Evolutionary conservation across 73 alveolate species (phyloP).

Genomic region (Paramecium sonneborni): DNA sequence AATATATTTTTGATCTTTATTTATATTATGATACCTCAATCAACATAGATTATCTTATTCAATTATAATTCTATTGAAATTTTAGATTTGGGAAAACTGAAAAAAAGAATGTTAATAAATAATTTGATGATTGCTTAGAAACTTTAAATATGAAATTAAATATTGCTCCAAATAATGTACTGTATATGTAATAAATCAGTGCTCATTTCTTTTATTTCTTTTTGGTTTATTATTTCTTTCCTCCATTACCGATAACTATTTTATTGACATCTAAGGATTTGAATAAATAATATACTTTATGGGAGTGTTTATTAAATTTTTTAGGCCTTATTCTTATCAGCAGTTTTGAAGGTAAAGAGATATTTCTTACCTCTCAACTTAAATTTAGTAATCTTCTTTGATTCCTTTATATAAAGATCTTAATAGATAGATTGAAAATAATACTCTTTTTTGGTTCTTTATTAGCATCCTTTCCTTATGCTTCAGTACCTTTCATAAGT

Average conservation of each 20-base stretch:
- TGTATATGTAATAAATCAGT: conserved; percentile 18
- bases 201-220: conserved; percentile 54
- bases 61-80: too few relatives aligned
- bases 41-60: too few relatives aligned
- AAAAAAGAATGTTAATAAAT: neutral
- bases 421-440: neutral
- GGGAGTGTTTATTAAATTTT: conserved; percentile 65
- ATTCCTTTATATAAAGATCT: conserved; percentile 51
- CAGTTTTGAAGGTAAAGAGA: conserved; percentile 66
- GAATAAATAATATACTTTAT: conserved; percentile 12
- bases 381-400: conserved; percentile 67
- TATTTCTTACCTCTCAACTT: conserved; percentile 65
- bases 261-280: conserved; percentile 10
- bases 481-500: conserved; percentile 47
- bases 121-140: neutral
- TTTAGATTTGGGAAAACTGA: neutral
- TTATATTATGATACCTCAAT: too few relatives aligned
- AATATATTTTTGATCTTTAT: too few relatives aligned
- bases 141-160: neutral
- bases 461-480: conserved; percentile 39
- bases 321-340: conserved; percentile 62
- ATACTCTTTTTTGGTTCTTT: conserved; percentile 48
- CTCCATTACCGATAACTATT: conserved; percentile 6
- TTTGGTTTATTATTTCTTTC: conserved; percentile 29
- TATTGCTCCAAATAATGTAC: conserved; percentile 27